Percentiles rank a stretch among this genome's conserved stretches.
These are phyloP conservation scores for Talaromyces sp. DNA, from an alignment of 2,329 filamentous ascomycete genomes.

Conservation along the genomic window DNA sequence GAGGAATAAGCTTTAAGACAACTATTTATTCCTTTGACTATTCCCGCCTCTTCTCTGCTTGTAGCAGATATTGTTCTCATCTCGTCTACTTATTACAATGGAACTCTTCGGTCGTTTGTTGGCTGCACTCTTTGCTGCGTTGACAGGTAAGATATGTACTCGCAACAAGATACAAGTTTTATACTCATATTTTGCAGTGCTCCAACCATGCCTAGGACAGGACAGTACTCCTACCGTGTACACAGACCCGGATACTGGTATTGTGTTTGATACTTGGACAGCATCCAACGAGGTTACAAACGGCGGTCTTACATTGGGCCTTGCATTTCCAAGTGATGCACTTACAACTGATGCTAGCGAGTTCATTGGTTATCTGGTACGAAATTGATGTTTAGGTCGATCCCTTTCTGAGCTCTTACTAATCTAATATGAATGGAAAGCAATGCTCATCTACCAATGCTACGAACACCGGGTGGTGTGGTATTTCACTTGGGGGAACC, in stretches of 20 bases:
- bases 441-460: slow-evolving; percentile 43
- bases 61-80: neutral
- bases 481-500: slow-evolving; percentile 50
- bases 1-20: neutral
- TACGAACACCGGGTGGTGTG: slow-evolving; percentile 53
- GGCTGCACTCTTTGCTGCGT: neutral
- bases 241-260: slow-evolving; percentile 47
- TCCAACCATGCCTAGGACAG: slow-evolving; percentile 11
- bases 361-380: slow-evolving; percentile 56
- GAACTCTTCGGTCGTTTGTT: neutral
- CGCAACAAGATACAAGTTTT: neutral
- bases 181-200: slow-evolving; percentile 1
- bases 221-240: slow-evolving; percentile 22
- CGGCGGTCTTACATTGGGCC: slow-evolving; percentile 50
- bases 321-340: slow-evolving; percentile 50
- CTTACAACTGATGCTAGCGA: slow-evolving; percentile 47
- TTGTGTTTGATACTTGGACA: slow-evolving; percentile 50
- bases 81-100: neutral
- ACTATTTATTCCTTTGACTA: neutral
- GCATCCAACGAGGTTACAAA: slow-evolving; percentile 35
- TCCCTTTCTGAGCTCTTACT: slow-evolving; percentile 15
- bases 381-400: neutral
- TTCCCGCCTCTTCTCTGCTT: neutral
- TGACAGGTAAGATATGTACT: neutral
- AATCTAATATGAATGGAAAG: slow-evolving; percentile 24